Evolutionary conservation across 2,329 filamentous ascomycete genomes (phyloP).

Genomic region (Grosmannia serpens): DNA sequence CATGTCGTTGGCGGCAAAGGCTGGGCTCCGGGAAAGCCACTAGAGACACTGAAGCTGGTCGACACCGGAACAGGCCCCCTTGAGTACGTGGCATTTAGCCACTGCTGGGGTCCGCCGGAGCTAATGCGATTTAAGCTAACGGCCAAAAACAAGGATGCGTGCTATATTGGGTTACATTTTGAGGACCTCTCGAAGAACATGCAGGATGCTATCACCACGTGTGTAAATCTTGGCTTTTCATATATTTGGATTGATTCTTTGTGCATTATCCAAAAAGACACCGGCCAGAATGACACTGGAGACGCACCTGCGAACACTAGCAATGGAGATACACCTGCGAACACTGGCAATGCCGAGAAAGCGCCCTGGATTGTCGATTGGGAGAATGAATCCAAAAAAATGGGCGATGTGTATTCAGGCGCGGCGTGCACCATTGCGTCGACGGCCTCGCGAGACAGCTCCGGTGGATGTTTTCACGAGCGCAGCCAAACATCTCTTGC

Average conservation of each 20-base stretch:
- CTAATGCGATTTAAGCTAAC: not conserved
- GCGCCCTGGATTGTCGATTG: conserved; percentile 2
- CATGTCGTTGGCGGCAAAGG: not conserved
- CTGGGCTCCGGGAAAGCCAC: not conserved
- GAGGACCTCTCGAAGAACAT: conserved; percentile 6
- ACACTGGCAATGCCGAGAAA: too few species aligned
- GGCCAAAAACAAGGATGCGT: not conserved
- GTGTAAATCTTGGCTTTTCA: conserved; percentile 4
- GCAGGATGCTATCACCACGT: conserved; percentile 8
- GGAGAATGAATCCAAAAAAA: conserved; percentile 6
- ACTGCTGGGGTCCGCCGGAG: conserved; percentile 9
- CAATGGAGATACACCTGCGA: too few species aligned
- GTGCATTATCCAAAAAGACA: conserved; percentile 10
- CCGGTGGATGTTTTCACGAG: conserved; percentile 5
- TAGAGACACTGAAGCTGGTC: not conserved
- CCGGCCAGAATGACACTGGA: not conserved
- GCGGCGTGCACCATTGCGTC: conserved; percentile 10
- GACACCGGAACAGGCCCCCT: not conserved
- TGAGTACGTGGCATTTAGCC: conserved; percentile 10
- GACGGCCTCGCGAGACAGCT: not conserved
- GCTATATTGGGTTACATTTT: conserved; percentile 3
- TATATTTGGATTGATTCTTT: conserved; percentile 15
- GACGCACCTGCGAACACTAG: too few species aligned
- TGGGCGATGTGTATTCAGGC: conserved; percentile 9
- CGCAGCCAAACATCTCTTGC: not conserved